Percentiles rank a stretch among this genome's conserved stretches.
Conservation (phyloP, 306 rosid species). For the Benincasa hispida region DNA sequence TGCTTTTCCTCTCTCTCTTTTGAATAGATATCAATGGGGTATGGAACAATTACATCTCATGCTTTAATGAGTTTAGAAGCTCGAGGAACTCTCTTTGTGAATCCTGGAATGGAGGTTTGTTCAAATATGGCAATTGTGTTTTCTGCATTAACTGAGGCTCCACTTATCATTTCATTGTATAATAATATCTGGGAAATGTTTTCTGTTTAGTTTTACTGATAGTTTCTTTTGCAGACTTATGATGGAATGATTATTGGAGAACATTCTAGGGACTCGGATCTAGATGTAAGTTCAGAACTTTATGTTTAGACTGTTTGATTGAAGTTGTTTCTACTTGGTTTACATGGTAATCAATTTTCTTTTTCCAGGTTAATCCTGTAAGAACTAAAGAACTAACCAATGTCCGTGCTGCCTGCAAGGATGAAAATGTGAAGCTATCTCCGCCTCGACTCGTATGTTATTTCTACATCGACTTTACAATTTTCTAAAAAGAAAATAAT, state of each 20-base stretch:
- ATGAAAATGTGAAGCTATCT: conserved; percentile 74
- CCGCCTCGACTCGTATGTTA: conserved; percentile 92
- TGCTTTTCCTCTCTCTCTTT: neutral
- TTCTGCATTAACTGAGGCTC: neutral
- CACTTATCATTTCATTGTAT: neutral
- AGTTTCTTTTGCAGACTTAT: conserved; percentile 46
- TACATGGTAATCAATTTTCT: conserved; percentile 11
- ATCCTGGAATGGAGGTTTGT: conserved; percentile 86
- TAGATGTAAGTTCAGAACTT: conserved; percentile 47
- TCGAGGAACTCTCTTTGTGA: conserved; percentile 88
- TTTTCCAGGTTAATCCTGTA: conserved; percentile 71
- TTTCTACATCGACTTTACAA: neutral
- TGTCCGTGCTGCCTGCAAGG: conserved; percentile 64
- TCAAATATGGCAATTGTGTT: conserved; percentile 2
- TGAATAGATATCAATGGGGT: conserved; percentile 84
- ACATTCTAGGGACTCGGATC: conserved; percentile 79
- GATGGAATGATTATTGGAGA: conserved; percentile 99
- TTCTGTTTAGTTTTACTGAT: neutral
- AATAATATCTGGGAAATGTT: neutral
- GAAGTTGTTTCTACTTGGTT: conserved; percentile 8
- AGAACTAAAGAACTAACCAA: conserved; percentile 67
- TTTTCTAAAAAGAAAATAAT: too few species aligned
- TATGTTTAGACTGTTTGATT: conserved; percentile 3
- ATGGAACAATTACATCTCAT: conserved; percentile 65
- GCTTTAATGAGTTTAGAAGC: conserved; percentile 84